Percentiles rank a stretch among this genome's conserved stretches.
These are phyloP conservation scores for Rhodocollybia butyracea DNA, from an alignment of 768 basidiomycete species.

Conservation along the genomic window DNA sequence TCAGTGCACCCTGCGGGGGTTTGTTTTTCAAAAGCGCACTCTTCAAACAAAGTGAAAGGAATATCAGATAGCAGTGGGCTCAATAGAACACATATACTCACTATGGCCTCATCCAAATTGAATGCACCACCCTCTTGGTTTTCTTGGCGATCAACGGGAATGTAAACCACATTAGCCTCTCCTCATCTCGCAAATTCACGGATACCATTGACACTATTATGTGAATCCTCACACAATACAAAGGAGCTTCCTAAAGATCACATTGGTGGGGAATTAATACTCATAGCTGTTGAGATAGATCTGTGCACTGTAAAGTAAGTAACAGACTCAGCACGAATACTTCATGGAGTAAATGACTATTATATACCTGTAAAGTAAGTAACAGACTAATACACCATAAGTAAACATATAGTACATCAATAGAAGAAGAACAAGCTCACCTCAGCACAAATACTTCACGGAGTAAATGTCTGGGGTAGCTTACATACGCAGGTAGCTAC, in stretches of 20 bases:
- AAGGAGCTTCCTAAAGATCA: slow-evolving; percentile 47
- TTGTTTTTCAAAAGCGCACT: not conserved
- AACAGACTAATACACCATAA: no score
- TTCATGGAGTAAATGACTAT: no score
- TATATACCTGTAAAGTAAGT: no score
- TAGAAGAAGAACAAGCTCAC: no score
- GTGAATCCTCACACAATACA: slow-evolving; percentile 74
- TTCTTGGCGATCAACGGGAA: slow-evolving; percentile 59
- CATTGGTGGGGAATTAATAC: slow-evolving; percentile 73
- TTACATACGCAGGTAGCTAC: no score
- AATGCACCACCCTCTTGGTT: slow-evolving; percentile 41
- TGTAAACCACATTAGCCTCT: slow-evolving; percentile 60
- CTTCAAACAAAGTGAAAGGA: not conserved
- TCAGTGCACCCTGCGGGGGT: slow-evolving; percentile 30
- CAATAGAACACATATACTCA: slow-evolving; percentile 34
- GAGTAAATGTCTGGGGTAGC: no score
- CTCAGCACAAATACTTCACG: no score
- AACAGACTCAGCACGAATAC: no score
- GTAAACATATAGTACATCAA: no score
- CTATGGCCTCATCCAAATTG: slow-evolving; percentile 55
- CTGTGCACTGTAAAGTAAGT: no score
- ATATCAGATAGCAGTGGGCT: no score
- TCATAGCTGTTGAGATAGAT: no score
- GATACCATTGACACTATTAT: slow-evolving; percentile 84
- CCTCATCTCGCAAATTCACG: slow-evolving; percentile 61